Evolutionary conservation across 768 basidiomycete species (phyloP).

Genomic region (Suillus luteus): DNA sequence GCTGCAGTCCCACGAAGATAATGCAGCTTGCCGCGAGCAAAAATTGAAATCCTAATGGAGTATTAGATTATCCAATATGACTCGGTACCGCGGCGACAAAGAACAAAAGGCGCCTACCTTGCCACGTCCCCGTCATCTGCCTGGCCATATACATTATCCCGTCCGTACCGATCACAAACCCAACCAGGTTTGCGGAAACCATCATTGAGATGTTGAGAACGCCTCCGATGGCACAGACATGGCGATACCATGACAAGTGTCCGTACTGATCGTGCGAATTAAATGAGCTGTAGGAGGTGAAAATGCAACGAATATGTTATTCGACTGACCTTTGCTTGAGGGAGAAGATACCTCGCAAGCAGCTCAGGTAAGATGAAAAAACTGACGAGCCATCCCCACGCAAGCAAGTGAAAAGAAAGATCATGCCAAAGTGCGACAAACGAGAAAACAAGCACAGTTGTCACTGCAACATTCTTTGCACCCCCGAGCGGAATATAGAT

Average conservation of each 20-base stretch:
- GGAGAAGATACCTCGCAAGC: slow-evolving; percentile 57
- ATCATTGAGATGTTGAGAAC: slow-evolving; percentile 85
- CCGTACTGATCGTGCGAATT: slow-evolving; percentile 55
- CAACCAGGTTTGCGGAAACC: slow-evolving; percentile 92
- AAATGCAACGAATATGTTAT: background rate
- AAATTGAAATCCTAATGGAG: slow-evolving; percentile 61
- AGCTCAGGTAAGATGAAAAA: slow-evolving; percentile 90
- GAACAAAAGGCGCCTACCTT: slow-evolving; percentile 46
- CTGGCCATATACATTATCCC: slow-evolving; percentile 68
- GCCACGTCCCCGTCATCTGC: slow-evolving; percentile 62
- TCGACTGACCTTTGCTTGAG: slow-evolving; percentile 57
- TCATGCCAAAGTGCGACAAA: slow-evolving; percentile 99
- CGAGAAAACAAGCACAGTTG: slow-evolving; percentile 83
- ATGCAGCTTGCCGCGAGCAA: slow-evolving; percentile 57
- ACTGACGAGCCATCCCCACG: slow-evolving; percentile 97
- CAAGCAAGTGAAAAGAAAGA: slow-evolving; percentile 79
- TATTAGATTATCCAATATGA: slow-evolving; percentile 7
- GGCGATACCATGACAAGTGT: slow-evolving; percentile 76
- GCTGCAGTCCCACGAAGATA: slow-evolving; percentile 80
- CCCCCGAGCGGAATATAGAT: slow-evolving; percentile 95
- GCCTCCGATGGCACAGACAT: slow-evolving; percentile 79
- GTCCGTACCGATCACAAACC: slow-evolving; percentile 89
- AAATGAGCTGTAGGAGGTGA: slow-evolving; percentile 6
- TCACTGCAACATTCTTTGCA: slow-evolving; percentile 50
- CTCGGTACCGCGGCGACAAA: background rate